phyloP scores from a whole-genome alignment of 2,329 filamentous ascomycete genomes.

The Sclerotinia minor region DNA sequence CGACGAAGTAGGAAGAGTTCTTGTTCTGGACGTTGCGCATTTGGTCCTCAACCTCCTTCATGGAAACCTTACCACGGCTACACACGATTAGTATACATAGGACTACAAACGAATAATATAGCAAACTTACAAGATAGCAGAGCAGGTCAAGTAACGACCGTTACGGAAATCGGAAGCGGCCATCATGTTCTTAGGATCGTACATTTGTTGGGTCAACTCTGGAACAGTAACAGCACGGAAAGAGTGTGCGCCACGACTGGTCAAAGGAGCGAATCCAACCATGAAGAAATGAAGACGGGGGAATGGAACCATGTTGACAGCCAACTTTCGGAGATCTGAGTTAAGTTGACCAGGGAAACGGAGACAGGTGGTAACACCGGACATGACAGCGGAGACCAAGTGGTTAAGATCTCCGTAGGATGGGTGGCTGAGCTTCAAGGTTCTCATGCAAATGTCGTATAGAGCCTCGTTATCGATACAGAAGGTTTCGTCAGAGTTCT shows the following conservation, averaged over 20 bases:
- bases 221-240: slow-evolving; percentile 98
- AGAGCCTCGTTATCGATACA: slow-evolving; percentile 99
- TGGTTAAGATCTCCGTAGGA: slow-evolving; percentile 99
- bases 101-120: too few species aligned
- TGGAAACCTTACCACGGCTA: slow-evolving; percentile 97
- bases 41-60: slow-evolving; percentile 99
- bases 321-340: slow-evolving; percentile 98
- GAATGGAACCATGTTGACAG: slow-evolving; percentile 99
- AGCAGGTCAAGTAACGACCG: slow-evolving; percentile 99
- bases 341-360: slow-evolving; percentile 99
- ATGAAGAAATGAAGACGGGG: slow-evolving; percentile 99
- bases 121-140: slow-evolving; percentile 77
- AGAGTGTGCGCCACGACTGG: slow-evolving; percentile 84
- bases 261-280: slow-evolving; percentile 98
- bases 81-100: slow-evolving; percentile 40
- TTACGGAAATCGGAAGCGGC: slow-evolving; percentile 99
- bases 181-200: slow-evolving; percentile 99
- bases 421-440: slow-evolving; percentile 96
- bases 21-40: slow-evolving; percentile 99
- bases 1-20: slow-evolving; percentile 99
- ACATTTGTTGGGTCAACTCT: slow-evolving; percentile 99
- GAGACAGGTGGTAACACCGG: slow-evolving; percentile 95
- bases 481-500: slow-evolving; percentile 99
- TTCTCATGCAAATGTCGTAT: slow-evolving; percentile 99
- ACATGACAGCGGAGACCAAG: slow-evolving; percentile 99